These are phyloP conservation scores for Cercospora janseana DNA, from an alignment of 2,329 filamentous ascomycete genomes.

Conservation along the genomic window DNA sequence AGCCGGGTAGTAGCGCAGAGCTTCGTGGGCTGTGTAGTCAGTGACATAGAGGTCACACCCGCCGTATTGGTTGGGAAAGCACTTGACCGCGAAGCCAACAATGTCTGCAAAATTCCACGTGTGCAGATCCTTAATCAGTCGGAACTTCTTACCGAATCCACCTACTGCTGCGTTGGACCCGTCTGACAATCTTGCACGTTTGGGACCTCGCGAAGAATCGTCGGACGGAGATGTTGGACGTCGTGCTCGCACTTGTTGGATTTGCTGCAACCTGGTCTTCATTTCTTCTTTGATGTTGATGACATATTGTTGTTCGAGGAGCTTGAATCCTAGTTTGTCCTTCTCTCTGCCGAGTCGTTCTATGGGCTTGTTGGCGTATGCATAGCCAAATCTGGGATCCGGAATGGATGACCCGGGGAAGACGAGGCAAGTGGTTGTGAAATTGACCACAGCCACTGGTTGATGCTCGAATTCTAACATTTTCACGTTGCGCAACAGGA, in stretches of 20 bases:
- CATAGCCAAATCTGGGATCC: conserved; percentile 30
- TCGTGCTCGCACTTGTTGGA: background rate
- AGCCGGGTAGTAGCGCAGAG: conserved; percentile 58
- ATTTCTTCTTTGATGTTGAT: conserved; percentile 33
- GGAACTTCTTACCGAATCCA: conserved; percentile 52
- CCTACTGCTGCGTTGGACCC: conserved; percentile 12
- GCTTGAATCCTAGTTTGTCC: conserved; percentile 22
- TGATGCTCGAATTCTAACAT: conserved; percentile 24
- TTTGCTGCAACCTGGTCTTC: conserved; percentile 5
- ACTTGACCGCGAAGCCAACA: conserved; percentile 67
- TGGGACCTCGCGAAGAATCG: too few relatives aligned
- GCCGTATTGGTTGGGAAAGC: conserved; percentile 44
- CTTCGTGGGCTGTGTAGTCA: conserved; percentile 73
- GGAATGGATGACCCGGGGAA: conserved; percentile 33
- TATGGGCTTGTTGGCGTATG: conserved; percentile 30
- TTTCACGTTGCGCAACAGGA: conserved; percentile 54
- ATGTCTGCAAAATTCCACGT: conserved; percentile 63
- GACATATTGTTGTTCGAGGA: conserved; percentile 38
- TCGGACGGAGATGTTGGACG: too few relatives aligned
- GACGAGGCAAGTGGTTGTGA: conserved; percentile 27
- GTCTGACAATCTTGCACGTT: conserved; percentile 12
- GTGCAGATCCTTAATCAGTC: conserved; percentile 62
- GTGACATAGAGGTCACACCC: conserved; percentile 68
- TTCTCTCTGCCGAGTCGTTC: conserved; percentile 19
- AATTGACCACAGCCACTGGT: conserved; percentile 29